Evolutionary conservation across 2,329 filamentous ascomycete species (phyloP), one percentile per base, ranked within the genome.

Genomic region (Simplicillium aogashimaense): DNA sequence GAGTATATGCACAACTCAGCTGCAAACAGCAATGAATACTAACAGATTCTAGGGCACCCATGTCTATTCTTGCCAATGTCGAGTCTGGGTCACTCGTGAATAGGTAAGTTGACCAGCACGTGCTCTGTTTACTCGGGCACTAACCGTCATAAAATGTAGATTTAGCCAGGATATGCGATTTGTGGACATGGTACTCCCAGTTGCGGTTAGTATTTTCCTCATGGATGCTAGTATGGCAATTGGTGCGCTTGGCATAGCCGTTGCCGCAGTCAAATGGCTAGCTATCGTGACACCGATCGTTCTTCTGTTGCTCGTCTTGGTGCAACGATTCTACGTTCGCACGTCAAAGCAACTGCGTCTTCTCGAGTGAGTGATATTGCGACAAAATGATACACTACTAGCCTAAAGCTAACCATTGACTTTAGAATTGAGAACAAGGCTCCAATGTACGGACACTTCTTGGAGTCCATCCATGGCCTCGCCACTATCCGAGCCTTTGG

Each of bases 341-440:
- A 76, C 72, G 2, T 75, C 70, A 0, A 69, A 71, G 4, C 72
- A 76, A 41, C 53, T 76, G 7, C 64, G 74, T 37, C 61, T 72
- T 20, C 55, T 76, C 7, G 73, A 77, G 47, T 58, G 45, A 39
- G 50, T 40, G 30, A 53, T 8, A 15, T 7, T 8, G 5, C 12
- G 13, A 5, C 13, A 36, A 18, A 16, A 13, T 13, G 16, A 7
- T 25, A 30, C 31, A 3, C 28, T 5, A 9, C 5, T 6, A 25
- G 15, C 13, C 15, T 30, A 29, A n/a, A n/a, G n/a, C 15, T 3
- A 32, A 32, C 30, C 5, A 13, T 5, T n/a, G n/a, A 13, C 16
- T 17, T 5, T 7, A 56, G 53, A 25, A 55, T 61, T 7, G 58
- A 61, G 15, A 45, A 52, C 34, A 59, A 59, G 11, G 54, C 57